Evolutionary conservation across 371 early-diverging fungal species (phyloP), one percentile per base, ranked within the genome.

Genomic region (Caulochytrium protostelioides): DNA sequence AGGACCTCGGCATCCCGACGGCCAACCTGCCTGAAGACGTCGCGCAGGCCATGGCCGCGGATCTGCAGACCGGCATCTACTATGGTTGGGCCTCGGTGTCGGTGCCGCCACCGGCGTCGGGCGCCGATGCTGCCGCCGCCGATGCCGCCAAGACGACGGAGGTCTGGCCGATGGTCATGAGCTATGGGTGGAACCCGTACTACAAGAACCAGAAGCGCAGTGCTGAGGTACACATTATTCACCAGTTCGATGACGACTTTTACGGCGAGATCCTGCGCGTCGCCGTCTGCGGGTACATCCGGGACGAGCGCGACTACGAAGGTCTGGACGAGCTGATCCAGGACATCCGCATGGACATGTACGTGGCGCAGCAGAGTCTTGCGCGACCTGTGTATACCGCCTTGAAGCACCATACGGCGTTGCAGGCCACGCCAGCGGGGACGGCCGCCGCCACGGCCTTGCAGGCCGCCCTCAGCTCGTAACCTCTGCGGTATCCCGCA

Each of bases 101-200:
- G n/a, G n/a, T n/a, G n/a, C n/a, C n/a, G n/a, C n/a, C n/a, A n/a
- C n/a, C n/a, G n/a, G n/a, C n/a, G n/a, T n/a, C n/a, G 21, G 60
- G 52, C 9, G 50, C 49, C 41, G 47, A 46, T 9, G 25, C 12
- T 35, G 14, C 19, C 34, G 14, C 32, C 42, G 8, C 24, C 7
- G 30, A 32, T 6, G 38, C 38, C 20, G 60, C 50, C 20, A 19
- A 30, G 12, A 41, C 40, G 25, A 41, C 50, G 4, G 37, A 46
- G 13, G 76, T 90, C 9, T 72, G 72, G 43, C 87, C 87, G 1
- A 92, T 94, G 92, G 92, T 91, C 21, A 87, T 90, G 89, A 84
- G 85, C 41, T 70, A 83, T 32, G 97, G 97, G 15, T 97, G 95
- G 94, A 97, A 97, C 52, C 94, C 94, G 17, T 92, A 70, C 50